Conservation (phyloP, 75 land plant genomes). For the Pseudotsuga menziesii region DNA sequence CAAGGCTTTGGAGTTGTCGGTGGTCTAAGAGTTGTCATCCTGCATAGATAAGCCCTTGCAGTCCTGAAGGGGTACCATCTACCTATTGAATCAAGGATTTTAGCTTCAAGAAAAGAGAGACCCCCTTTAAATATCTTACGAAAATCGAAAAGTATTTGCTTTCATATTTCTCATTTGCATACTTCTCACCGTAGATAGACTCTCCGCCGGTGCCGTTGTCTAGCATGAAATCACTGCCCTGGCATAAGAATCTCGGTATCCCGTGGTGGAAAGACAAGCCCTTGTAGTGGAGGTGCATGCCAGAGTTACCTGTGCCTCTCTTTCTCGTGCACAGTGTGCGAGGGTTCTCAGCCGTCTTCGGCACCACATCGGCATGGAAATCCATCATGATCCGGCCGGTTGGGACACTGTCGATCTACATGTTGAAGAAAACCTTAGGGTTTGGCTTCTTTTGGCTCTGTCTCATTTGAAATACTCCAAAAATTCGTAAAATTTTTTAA, state of each 20-base stretch:
- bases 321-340: constrained; percentile 89
- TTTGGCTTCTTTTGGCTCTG: constrained; percentile 21
- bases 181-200: constrained; percentile 65
- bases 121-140: too few species aligned
- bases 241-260: constrained; percentile 86
- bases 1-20: too few species aligned
- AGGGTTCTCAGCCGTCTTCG: too few species aligned
- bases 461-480: too few species aligned
- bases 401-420: constrained; percentile 49
- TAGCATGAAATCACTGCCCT: constrained; percentile 75
- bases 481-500: too few species aligned
- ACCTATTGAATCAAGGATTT: too few species aligned
- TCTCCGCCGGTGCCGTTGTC: constrained; percentile 85
- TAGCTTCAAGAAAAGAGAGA: too few species aligned
- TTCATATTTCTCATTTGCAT: constrained; percentile 59
- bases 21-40: too few species aligned
- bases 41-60: too few species aligned
- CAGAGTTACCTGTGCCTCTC: constrained; percentile 59
- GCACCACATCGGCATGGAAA: constrained; percentile 54
- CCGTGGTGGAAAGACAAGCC: constrained; percentile 76
- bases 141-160: too few species aligned
- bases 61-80: too few species aligned
- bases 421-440: constrained; percentile 81
- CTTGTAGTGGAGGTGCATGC: constrained; percentile 75
- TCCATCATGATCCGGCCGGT: constrained; percentile 80